A percentile compares a stretch with the other conserved stretches of the same genome.
phyloP scores from a whole-genome alignment of 2,329 filamentous ascomycete genomes.

The Botrytis sinoallii region DNA sequence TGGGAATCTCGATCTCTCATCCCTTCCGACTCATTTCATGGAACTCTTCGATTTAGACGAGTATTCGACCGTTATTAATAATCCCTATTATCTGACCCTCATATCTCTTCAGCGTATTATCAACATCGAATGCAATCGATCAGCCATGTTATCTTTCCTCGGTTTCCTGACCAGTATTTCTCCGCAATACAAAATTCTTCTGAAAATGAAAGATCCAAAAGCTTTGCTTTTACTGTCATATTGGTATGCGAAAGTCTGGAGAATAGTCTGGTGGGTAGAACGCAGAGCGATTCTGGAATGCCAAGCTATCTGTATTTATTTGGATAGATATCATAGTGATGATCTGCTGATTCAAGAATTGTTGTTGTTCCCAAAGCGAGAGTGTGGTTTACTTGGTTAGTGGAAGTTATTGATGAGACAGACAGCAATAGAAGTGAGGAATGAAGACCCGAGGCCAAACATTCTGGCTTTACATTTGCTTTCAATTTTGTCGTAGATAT shows the following conservation, averaged over 20 bases:
- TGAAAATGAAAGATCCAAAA: slow-evolving; percentile 50
- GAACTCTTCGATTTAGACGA: slow-evolving; percentile 24
- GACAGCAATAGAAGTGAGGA: not conserved
- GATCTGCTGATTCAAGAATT: slow-evolving; percentile 23
- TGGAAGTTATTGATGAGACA: not conserved
- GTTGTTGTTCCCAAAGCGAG: slow-evolving; percentile 21
- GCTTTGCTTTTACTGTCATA: slow-evolving; percentile 54
- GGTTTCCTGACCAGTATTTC: slow-evolving; percentile 47
- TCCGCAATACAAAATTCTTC: slow-evolving; percentile 43
- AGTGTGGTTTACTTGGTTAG: not conserved
- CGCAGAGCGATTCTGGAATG: slow-evolving; percentile 48
- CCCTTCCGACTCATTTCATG: slow-evolving; percentile 17
- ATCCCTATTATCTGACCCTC: slow-evolving; percentile 24
- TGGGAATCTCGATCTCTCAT: not conserved
- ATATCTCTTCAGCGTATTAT: slow-evolving; percentile 18
- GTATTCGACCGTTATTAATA: slow-evolving; percentile 10
- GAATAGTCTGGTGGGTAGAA: slow-evolving; percentile 48
- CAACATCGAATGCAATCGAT: slow-evolving; percentile 33
- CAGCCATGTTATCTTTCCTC: slow-evolving; percentile 47
- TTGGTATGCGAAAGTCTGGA: slow-evolving; percentile 52
- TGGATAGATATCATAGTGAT: slow-evolving; percentile 38
- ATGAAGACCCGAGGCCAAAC: fast-evolving
- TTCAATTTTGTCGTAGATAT: not conserved
- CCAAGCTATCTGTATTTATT: slow-evolving; percentile 46
- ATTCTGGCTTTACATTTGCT: not conserved